These are phyloP conservation scores for Dactylellina haptotyla DNA, from an alignment of 2,329 filamentous ascomycete genomes.

Conservation along the genomic window DNA sequence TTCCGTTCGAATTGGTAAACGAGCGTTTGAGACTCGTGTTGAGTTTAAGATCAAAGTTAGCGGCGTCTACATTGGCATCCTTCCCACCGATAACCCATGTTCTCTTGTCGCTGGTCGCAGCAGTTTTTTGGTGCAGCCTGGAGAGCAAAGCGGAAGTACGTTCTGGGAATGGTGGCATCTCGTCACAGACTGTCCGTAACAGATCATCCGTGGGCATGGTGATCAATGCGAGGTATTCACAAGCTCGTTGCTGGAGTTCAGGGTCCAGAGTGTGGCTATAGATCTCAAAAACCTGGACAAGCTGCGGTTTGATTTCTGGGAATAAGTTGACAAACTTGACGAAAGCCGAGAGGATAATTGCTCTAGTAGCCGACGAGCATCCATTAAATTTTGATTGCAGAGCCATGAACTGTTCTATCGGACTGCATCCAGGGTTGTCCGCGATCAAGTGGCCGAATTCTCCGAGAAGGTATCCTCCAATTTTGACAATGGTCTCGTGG, in stretches of 20 bases:
- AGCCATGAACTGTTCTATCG: slow-evolving; percentile 95
- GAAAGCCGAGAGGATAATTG: slow-evolving; percentile 93
- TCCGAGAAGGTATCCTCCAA: slow-evolving; percentile 92
- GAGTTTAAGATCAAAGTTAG: slow-evolving; percentile 82
- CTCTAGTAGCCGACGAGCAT: slow-evolving; percentile 87
- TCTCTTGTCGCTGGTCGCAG: slow-evolving; percentile 89
- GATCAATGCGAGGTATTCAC: slow-evolving; percentile 89
- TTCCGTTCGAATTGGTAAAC: slow-evolving; percentile 68
- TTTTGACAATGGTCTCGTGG: slow-evolving; percentile 97
- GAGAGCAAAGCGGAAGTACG: slow-evolving; percentile 90
- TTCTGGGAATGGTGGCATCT: slow-evolving; percentile 98
- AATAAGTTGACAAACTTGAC: slow-evolving; percentile 98
- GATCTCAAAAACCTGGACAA: slow-evolving; percentile 86
- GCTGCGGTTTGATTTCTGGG: slow-evolving; percentile 95
- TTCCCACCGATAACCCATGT: slow-evolving; percentile 99
- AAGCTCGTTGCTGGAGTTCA: slow-evolving; percentile 94
- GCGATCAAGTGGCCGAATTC: slow-evolving; percentile 98
- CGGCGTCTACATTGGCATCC: slow-evolving; percentile 83
- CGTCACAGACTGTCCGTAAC: slow-evolving; percentile 91
- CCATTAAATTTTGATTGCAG: slow-evolving; percentile 88
- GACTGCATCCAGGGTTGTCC: slow-evolving; percentile 89
- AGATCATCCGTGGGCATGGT: slow-evolving; percentile 89
- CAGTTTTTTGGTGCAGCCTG: slow-evolving; percentile 91
- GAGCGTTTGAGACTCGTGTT: slow-evolving; percentile 84
- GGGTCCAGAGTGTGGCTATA: slow-evolving; percentile 96